Conservation (phyloP, 495 filamentous ascomycete genomes). For the Xylaria flabelliformis region DNA sequence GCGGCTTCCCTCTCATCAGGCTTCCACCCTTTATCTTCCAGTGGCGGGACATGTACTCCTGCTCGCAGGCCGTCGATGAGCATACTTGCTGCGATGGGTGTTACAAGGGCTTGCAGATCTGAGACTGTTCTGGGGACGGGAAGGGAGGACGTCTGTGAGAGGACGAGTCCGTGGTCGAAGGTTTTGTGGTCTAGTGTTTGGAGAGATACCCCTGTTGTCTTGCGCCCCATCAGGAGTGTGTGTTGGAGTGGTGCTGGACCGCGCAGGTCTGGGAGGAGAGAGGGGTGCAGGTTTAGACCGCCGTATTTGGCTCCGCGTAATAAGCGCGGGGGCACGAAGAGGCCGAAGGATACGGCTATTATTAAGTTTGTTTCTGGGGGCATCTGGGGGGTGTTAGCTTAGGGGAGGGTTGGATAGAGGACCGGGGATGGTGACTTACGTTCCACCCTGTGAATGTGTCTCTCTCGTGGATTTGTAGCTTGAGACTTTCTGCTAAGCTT, state of each 20-base stretch:
- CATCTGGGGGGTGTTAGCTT: slow-evolving; percentile 51
- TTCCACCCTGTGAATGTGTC: slow-evolving; percentile 84
- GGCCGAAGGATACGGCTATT: slow-evolving; percentile 94
- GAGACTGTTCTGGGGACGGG: slow-evolving; percentile 32
- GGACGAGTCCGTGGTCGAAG: slow-evolving; percentile 80
- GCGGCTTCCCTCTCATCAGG: background rate
- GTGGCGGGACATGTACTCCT: slow-evolving; percentile 70
- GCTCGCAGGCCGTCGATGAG: slow-evolving; percentile 65
- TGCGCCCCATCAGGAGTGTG: slow-evolving; percentile 66
- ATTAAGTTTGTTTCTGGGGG: slow-evolving; percentile 77
- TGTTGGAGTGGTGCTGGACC: slow-evolving; percentile 80
- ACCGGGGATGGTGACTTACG: slow-evolving; percentile 50
- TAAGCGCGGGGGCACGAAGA: slow-evolving; percentile 81
- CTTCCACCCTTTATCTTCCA: slow-evolving; percentile 50
- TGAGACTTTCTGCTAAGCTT: slow-evolving; percentile 63
- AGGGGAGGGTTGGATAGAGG: background rate
- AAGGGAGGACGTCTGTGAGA: slow-evolving; percentile 61
- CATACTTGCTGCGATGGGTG: slow-evolving; percentile 62
- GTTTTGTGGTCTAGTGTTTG: slow-evolving; percentile 78
- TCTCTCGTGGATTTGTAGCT: slow-evolving; percentile 72
- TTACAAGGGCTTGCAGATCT: slow-evolving; percentile 47
- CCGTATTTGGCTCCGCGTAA: slow-evolving; percentile 75
- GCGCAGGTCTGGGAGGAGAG: slow-evolving; percentile 84
- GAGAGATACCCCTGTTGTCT: slow-evolving; percentile 73
- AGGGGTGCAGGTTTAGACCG: slow-evolving; percentile 93